Conservation (phyloP, 108 stramenopile genomes). For the Conticribra guillardii region DNA sequence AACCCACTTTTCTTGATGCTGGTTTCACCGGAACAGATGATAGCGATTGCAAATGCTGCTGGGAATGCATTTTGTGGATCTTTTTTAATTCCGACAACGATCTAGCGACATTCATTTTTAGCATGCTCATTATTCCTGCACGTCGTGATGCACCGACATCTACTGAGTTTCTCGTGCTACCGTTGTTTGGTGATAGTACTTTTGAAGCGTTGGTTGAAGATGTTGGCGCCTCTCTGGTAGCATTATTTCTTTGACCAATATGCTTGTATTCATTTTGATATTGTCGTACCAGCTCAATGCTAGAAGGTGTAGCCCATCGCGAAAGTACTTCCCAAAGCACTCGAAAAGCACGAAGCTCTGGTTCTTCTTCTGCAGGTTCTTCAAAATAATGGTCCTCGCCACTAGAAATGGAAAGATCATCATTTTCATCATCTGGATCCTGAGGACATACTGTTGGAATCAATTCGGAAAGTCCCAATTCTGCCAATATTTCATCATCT, state of each 20-base stretch:
- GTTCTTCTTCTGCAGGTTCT: background rate
- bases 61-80: conserved; percentile 6
- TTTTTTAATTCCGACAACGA: conserved; percentile 55
- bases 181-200: background rate
- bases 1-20: background rate
- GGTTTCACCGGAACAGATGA: background rate
- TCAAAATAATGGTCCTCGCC: background rate
- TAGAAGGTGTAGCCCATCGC: conserved; percentile 36
- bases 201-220: background rate
- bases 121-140: conserved; percentile 74
- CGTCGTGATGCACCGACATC: conserved; percentile 72
- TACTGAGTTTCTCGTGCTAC: conserved; percentile 19
- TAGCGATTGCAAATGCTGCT: background rate
- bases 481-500: conserved; percentile 33
- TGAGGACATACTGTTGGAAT: conserved; percentile 9
- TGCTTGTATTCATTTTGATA: conserved; percentile 6
- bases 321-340: conserved; percentile 36
- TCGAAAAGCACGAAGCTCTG: conserved; percentile 37
- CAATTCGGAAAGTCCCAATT: conserved; percentile 33
- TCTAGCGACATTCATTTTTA: conserved; percentile 61
- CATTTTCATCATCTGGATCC: conserved; percentile 9
- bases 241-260: background rate
- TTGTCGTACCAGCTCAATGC: conserved; percentile 16
- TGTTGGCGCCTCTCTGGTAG: background rate
- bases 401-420: background rate